Conservation (phyloP, 208 protist genomes). For the Wallacemonas collosoma region DNA sequence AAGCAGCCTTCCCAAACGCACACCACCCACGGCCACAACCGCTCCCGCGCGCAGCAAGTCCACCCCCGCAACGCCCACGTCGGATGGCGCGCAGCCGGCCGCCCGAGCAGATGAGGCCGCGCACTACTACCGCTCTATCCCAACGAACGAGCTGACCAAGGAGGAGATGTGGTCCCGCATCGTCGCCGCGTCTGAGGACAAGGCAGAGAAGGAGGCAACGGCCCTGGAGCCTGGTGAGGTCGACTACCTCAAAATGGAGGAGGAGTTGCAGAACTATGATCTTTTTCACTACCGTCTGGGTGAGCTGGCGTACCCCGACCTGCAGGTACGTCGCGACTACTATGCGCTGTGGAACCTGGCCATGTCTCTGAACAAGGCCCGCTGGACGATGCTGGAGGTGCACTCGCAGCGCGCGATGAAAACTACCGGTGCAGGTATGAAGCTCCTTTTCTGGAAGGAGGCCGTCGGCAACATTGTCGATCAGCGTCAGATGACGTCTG, state of each 20-base stretch:
- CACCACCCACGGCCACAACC: not conserved
- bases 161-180: slow-evolving; percentile 90
- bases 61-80: not conserved
- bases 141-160: slow-evolving; percentile 79
- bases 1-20: not conserved
- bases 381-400: slow-evolving; percentile 91
- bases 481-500: slow-evolving; percentile 53
- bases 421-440: slow-evolving; percentile 90
- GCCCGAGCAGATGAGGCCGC: slow-evolving; percentile 47
- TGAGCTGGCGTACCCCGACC: slow-evolving; percentile 69
- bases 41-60: not conserved
- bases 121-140: slow-evolving; percentile 80
- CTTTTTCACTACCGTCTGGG: slow-evolving; percentile 84
- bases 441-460: slow-evolving; percentile 91
- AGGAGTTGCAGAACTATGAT: slow-evolving; percentile 77
- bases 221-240: slow-evolving; percentile 57
- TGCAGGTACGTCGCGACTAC: slow-evolving; percentile 71
- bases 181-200: slow-evolving; percentile 46
- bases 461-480: slow-evolving; percentile 70
- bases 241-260: slow-evolving; percentile 84
- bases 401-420: slow-evolving; percentile 85
- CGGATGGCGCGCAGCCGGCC: not conserved
- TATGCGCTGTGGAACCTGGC: slow-evolving; percentile 85
- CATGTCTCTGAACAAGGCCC: slow-evolving; percentile 87
- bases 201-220: slow-evolving; percentile 29